Evolutionary conservation across 1,139 yeast genomes (phyloP).

Genomic region (Lodderomyces jiufengensis): DNA sequence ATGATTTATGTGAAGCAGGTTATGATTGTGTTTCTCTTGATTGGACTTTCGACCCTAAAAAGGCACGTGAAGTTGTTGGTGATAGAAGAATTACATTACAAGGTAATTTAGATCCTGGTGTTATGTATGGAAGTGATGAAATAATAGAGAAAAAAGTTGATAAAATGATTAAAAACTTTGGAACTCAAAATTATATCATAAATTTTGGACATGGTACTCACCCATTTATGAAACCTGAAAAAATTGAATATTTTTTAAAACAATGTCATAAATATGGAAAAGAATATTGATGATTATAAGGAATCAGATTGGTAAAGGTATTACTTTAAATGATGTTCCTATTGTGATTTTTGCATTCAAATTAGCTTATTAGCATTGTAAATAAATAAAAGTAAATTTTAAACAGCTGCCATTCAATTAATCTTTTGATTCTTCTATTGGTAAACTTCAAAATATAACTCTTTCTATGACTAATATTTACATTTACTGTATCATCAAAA

Average conservation of each 20-base stretch:
- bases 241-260: slow-evolving; percentile 74
- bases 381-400: too few relatives aligned
- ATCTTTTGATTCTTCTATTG: too few relatives aligned
- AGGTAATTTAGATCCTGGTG: slow-evolving; percentile 95
- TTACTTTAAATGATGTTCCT: too few relatives aligned
- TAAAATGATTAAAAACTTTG: slow-evolving; percentile 85
- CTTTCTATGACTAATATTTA: too few relatives aligned
- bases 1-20: slow-evolving; percentile 78
- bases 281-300: too few relatives aligned
- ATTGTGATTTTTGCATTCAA: too few relatives aligned
- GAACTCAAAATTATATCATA: slow-evolving; percentile 84
- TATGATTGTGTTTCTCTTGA: slow-evolving; percentile 87
- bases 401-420: too few relatives aligned
- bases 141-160: slow-evolving; percentile 76
- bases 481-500: too few relatives aligned
- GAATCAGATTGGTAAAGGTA: too few relatives aligned
- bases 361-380: too few relatives aligned
- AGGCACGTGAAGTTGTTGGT: slow-evolving; percentile 74
- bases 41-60: slow-evolving; percentile 84
- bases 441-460: too few relatives aligned
- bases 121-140: slow-evolving; percentile 85
- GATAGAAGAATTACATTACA: slow-evolving; percentile 81
- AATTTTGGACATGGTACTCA: slow-evolving; percentile 98
- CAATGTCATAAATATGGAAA: slow-evolving; percentile 83
- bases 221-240: slow-evolving; percentile 94